phyloP scores from a whole-genome alignment of 495 filamentous ascomycete genomes.

The Saxispiralis lemnorum region DNA sequence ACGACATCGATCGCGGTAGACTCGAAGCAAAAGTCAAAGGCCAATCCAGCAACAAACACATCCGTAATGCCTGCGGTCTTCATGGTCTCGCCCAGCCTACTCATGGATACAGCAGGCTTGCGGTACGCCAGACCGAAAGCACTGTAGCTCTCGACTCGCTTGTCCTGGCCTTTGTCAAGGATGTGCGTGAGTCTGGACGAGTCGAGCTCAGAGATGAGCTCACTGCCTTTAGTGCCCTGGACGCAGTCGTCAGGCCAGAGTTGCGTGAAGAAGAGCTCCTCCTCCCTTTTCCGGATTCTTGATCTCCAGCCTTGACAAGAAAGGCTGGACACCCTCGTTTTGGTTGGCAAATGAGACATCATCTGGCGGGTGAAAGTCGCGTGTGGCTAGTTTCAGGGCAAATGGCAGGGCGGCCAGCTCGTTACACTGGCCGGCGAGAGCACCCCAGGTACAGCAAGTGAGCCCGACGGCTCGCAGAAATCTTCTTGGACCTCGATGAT shows the following conservation, averaged over 20 bases:
- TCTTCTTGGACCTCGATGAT: constrained; percentile 51
- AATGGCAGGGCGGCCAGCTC: constrained; percentile 56
- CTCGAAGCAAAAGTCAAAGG: constrained; percentile 80
- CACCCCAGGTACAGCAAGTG: constrained; percentile 57
- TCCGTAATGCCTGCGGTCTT: constrained; percentile 43
- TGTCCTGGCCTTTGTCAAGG: constrained; percentile 60
- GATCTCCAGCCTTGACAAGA: constrained; percentile 42
- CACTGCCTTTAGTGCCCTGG: constrained; percentile 51
- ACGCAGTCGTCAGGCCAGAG: constrained; percentile 90
- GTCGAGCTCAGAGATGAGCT: constrained; percentile 59
- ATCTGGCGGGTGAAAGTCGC: constrained; percentile 70
- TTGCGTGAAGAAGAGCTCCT: constrained; percentile 26
- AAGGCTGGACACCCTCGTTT: constrained; percentile 52
- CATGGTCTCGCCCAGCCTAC: constrained; percentile 41
- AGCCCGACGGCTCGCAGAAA: constrained; percentile 83
- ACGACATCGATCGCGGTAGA: constrained; percentile 59
- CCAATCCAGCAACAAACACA: constrained; percentile 70
- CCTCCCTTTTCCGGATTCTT: constrained; percentile 41
- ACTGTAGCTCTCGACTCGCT: constrained; percentile 75
- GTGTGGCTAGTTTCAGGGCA: constrained; percentile 56
- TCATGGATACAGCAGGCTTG: constrained; percentile 29
- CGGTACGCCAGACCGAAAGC: constrained; percentile 64
- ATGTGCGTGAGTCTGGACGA: constrained; percentile 37
- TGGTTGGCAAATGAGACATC: constrained; percentile 85
- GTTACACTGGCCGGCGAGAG: constrained; percentile 56